These are phyloP conservation scores for Pezizomycotina sp. DNA, from an alignment of 2,329 filamentous ascomycete genomes.

Conservation along the genomic window DNA sequence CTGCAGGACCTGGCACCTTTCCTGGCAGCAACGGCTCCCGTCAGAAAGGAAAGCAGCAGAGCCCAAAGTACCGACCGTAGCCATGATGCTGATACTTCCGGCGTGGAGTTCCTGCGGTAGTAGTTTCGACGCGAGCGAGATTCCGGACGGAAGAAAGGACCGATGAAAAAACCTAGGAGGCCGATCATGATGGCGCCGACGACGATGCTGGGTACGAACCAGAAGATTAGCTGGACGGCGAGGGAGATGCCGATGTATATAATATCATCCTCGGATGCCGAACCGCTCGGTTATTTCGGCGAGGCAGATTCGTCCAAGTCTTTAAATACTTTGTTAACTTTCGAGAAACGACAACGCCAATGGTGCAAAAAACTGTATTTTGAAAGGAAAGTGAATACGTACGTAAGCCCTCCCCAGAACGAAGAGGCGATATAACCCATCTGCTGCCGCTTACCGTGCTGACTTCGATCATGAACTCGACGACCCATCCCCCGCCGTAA, in stretches of 20 bases:
- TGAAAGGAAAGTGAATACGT: too few relatives aligned
- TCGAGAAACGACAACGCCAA: too few relatives aligned
- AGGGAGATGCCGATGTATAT: slow-evolving; percentile 49
- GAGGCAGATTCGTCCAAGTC: slow-evolving; percentile 50
- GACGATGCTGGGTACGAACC: slow-evolving; percentile 62
- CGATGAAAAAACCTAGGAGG: slow-evolving; percentile 62
- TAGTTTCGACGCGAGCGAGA: slow-evolving; percentile 58
- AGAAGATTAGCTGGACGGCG: slow-evolving; percentile 55
- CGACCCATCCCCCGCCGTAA: slow-evolving; percentile 54
- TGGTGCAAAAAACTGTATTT: too few relatives aligned
- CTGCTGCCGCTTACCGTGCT: slow-evolving; percentile 39
- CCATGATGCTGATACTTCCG: slow-evolving; percentile 62
- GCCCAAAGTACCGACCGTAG: slow-evolving; percentile 59
- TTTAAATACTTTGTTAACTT: too few relatives aligned
- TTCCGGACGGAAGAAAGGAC: slow-evolving; percentile 61
- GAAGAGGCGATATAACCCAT: slow-evolving; percentile 43
- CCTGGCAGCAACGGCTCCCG: slow-evolving; percentile 48
- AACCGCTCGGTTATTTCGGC: slow-evolving; percentile 60
- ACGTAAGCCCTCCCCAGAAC: slow-evolving; percentile 76
- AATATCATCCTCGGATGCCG: slow-evolving; percentile 52
- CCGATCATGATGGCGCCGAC: slow-evolving; percentile 55
- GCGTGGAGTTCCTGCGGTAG: slow-evolving; percentile 59
- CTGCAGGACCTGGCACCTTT: slow-evolving; percentile 42
- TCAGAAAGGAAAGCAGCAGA: slow-evolving; percentile 49
- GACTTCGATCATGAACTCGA: slow-evolving; percentile 71